These are phyloP conservation scores for Vanilla planifolia DNA, from an alignment of 106 monocot species.

Conservation along the genomic window DNA sequence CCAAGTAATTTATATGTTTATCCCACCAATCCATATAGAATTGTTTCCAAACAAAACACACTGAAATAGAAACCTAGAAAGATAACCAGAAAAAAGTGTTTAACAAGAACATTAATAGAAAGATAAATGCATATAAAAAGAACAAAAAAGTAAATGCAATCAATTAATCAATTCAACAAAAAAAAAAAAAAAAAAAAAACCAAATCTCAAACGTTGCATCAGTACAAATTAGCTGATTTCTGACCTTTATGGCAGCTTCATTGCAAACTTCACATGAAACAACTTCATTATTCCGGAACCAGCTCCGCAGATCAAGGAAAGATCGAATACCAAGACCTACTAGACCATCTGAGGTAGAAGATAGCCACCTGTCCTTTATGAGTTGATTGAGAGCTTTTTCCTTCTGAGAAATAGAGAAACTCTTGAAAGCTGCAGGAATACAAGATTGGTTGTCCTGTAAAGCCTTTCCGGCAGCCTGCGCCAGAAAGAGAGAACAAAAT, in stretches of 20 bases:
- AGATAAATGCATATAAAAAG: neutral
- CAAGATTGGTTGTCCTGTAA: slow-evolving; percentile 42
- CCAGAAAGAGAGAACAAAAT: too few species aligned
- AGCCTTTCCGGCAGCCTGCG: slow-evolving; percentile 26
- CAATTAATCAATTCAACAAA: slow-evolving; percentile 1
- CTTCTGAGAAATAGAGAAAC: slow-evolving; percentile 76
- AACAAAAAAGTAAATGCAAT: too few species aligned
- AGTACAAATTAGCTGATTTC: neutral
- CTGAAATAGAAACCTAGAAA: too few species aligned
- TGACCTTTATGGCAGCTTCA: slow-evolving; percentile 75
- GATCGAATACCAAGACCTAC: slow-evolving; percentile 89
- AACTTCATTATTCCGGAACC: slow-evolving; percentile 75
- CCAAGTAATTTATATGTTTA: too few species aligned
- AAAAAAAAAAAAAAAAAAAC: too few species aligned
- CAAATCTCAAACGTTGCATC: neutral
- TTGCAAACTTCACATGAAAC: slow-evolving; percentile 89
- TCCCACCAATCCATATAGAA: too few species aligned
- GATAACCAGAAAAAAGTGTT: too few species aligned
- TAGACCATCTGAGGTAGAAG: slow-evolving; percentile 38
- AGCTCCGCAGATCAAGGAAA: slow-evolving; percentile 90
- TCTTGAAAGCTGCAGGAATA: slow-evolving; percentile 68
- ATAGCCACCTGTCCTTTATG: slow-evolving; percentile 73
- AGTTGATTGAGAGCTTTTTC: slow-evolving; percentile 85
- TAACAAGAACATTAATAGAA: too few species aligned
- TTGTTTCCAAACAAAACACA: too few species aligned